Conservation (phyloP, 768 basidiomycete genomes). For the Russula olivacea region DNA sequence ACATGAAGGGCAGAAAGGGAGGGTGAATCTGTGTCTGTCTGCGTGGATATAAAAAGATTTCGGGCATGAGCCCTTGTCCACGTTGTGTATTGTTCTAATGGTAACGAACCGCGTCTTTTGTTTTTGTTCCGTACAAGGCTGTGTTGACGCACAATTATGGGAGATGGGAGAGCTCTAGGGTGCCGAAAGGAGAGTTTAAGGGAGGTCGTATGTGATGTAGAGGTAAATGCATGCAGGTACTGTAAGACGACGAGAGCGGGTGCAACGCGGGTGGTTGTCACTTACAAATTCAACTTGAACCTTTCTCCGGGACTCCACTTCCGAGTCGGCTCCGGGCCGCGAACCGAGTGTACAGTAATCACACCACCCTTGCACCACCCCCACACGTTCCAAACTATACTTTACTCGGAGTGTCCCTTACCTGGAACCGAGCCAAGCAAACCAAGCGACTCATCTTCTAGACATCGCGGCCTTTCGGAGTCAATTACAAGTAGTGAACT, state of each 20-base stretch:
- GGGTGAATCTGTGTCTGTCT: slow-evolving; percentile 5
- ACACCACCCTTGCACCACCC: neutral
- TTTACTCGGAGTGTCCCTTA: neutral
- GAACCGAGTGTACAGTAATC: neutral
- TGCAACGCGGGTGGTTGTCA: neutral
- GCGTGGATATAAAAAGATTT: slow-evolving; percentile 21
- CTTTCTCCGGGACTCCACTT: neutral
- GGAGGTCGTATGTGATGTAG: neutral
- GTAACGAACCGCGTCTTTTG: slow-evolving; percentile 21
- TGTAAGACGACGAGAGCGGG: neutral
- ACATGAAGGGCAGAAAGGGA: slow-evolving; percentile 42
- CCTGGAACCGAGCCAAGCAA: neutral
- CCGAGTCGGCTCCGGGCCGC: neutral
- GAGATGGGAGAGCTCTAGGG: slow-evolving; percentile 1
- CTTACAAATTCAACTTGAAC: neutral
- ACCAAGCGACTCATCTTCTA: neutral
- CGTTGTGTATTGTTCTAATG: slow-evolving; percentile 23
- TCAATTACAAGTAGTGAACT: neutral
- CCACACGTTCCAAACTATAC: neutral
- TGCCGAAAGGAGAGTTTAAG: neutral
- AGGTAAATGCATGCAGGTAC: slow-evolving; percentile 10
- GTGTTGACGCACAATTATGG: neutral
- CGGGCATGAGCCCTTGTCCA: slow-evolving; percentile 17
- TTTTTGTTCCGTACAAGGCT: slow-evolving; percentile 11
- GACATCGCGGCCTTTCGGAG: neutral